These are phyloP conservation scores for Cyclocybe cylindracea DNA, from an alignment of 768 basidiomycete genomes.

Conservation along the genomic window DNA sequence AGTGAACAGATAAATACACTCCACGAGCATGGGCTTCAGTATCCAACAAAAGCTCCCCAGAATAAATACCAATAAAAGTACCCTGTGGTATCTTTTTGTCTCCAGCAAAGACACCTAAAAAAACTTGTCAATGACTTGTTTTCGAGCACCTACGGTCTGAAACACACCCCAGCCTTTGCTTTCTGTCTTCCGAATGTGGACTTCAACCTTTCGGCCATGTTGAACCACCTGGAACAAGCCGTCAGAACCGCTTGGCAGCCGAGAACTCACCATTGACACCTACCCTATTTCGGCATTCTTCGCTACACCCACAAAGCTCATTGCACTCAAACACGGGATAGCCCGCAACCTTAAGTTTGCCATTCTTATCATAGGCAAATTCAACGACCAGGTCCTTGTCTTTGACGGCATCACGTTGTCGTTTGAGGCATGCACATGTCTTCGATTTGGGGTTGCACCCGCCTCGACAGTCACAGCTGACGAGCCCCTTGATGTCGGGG, in stretches of 20 bases:
- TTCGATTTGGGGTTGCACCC: conserved; percentile 73
- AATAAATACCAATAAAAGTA: conserved; percentile 80
- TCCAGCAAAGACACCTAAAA: conserved; percentile 70
- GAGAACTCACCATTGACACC: conserved; percentile 20
- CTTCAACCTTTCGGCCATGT: conserved; percentile 62
- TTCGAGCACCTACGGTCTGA: neutral
- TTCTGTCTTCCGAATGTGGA: conserved; percentile 69
- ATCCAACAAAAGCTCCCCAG: conserved; percentile 80
- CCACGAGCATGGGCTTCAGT: conserved; percentile 69
- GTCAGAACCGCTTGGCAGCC: neutral
- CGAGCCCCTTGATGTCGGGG: conserved; percentile 56
- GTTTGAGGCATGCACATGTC: conserved; percentile 67
- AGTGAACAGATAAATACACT: conserved; percentile 34
- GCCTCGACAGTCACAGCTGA: conserved; percentile 77
- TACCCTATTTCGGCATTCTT: conserved; percentile 82
- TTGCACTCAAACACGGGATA: conserved; percentile 88
- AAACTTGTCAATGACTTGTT: neutral
- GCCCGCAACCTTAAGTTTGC: conserved; percentile 47
- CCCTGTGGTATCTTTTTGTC: conserved; percentile 64
- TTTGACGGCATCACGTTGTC: conserved; percentile 48
- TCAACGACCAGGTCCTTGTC: conserved; percentile 31
- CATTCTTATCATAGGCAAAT: conserved; percentile 70
- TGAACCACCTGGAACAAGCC: conserved; percentile 68
- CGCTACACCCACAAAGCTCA: conserved; percentile 75
- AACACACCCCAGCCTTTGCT: conserved; percentile 85